Evolutionary conservation across 148 eudicot genomes (phyloP).

Genomic region (Polygonum maritimum): DNA sequence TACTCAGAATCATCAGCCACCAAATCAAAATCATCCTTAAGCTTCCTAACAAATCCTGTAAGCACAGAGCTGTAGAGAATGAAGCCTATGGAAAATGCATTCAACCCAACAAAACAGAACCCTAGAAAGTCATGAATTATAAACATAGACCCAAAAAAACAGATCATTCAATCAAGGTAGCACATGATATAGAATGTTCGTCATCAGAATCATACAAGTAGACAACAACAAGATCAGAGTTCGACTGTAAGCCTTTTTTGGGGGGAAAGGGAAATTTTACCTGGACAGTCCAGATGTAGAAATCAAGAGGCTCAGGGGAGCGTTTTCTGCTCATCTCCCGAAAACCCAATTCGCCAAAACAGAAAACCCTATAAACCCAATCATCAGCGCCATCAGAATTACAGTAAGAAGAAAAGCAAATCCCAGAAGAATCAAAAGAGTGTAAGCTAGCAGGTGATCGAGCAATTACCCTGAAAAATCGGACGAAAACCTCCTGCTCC

Average conservation of each 20-base stretch:
- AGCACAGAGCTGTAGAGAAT: not conserved
- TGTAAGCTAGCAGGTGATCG: not conserved
- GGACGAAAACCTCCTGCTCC: not conserved
- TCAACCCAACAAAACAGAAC: not conserved
- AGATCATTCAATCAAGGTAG: not conserved
- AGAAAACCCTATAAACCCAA: not conserved
- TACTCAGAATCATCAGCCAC: slow-evolving; percentile 30
- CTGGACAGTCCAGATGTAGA: slow-evolving; percentile 72
- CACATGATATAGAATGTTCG: not conserved
- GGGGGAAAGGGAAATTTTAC: slow-evolving; percentile 15
- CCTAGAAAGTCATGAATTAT: not conserved
- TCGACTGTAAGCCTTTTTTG: not conserved
- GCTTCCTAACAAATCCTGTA: slow-evolving; percentile 38
- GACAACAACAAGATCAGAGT: not conserved
- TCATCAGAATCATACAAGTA: not conserved
- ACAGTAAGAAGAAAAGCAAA: not conserved
- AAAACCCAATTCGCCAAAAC: slow-evolving; percentile 8
- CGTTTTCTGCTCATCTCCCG: slow-evolving; percentile 63
- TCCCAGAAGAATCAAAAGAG: not conserved
- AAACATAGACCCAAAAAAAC: not conserved
- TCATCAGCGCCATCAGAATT: not conserved
- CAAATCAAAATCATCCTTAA: slow-evolving; percentile 68
- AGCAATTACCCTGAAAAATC: not conserved
- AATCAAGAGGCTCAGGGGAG: slow-evolving; percentile 64
- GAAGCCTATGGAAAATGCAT: not conserved